phyloP scores from a whole-genome alignment of 2,329 filamentous ascomycete genomes.

The Diaporthe citriasiana region DNA sequence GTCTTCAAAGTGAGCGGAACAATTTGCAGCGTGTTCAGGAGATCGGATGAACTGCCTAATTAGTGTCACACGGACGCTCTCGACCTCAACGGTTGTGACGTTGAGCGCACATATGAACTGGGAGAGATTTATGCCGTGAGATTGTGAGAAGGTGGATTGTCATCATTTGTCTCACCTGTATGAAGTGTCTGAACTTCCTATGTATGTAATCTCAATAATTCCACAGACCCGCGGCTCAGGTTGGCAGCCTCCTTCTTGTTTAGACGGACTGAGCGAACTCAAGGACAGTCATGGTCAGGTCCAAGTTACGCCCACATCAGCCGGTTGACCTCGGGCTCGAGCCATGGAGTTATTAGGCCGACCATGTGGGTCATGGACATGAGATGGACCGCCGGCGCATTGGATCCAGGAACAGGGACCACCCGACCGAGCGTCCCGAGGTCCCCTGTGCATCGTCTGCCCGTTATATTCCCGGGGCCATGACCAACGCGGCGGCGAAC shows the following conservation, averaged over 20 bases:
- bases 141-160: background rate
- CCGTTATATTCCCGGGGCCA: background rate
- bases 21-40: background rate
- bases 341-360: background rate
- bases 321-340: background rate
- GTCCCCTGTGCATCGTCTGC: background rate
- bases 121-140: background rate
- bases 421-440: background rate
- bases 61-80: background rate
- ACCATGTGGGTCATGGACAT: background rate
- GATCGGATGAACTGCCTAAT: background rate
- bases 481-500: background rate
- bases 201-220: background rate
- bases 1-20: background rate
- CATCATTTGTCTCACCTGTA: background rate
- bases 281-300: background rate
- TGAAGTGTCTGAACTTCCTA: background rate
- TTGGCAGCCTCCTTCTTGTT: too few relatives aligned
- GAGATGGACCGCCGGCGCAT: conserved; percentile 5
- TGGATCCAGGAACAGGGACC: conserved; percentile 7
- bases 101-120: background rate
- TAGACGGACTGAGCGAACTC: background rate
- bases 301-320: background rate
- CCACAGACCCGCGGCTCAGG: background rate
- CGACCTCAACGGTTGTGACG: background rate